Percentiles rank a stretch among this genome's conserved stretches.
phyloP scores from a whole-genome alignment of 2,329 filamentous ascomycete species.

The Hypocrella siamensis region DNA sequence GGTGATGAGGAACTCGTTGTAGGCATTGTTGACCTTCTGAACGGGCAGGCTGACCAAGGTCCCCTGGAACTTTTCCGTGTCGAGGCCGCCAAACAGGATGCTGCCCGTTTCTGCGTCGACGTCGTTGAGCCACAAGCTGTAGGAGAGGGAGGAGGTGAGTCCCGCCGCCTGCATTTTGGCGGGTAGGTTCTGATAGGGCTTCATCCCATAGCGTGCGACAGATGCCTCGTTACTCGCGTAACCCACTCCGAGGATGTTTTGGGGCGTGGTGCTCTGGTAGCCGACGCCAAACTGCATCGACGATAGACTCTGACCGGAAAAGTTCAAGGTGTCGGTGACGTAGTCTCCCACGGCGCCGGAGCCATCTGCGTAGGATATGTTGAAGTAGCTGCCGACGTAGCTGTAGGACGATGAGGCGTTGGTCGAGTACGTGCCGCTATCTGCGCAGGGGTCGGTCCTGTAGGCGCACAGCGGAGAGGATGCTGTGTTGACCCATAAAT shows the following conservation, averaged over 20 bases:
- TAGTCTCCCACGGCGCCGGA: constrained; percentile 68
- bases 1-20: constrained; percentile 52
- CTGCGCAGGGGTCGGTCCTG: constrained; percentile 33
- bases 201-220: constrained; percentile 36
- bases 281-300: constrained; percentile 60
- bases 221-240: constrained; percentile 68
- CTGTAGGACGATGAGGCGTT: constrained; percentile 62
- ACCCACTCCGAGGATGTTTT: constrained; percentile 77
- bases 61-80: constrained; percentile 48
- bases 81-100: constrained; percentile 62
- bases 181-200: constrained; percentile 54
- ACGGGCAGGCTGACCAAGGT: constrained; percentile 52
- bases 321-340: constrained; percentile 52
- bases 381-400: constrained; percentile 62
- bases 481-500: constrained; percentile 55
- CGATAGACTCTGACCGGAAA: constrained; percentile 37
- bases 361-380: constrained; percentile 77
- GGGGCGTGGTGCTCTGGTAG: constrained; percentile 40
- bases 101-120: constrained; percentile 47
- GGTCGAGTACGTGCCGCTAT: constrained; percentile 51
- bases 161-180: constrained; percentile 45
- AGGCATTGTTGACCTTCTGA: constrained; percentile 33
- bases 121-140: constrained; percentile 64
- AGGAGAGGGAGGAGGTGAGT: constrained; percentile 49
- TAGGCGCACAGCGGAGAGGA: constrained; percentile 42